phyloP scores from a whole-genome alignment of 2,329 filamentous ascomycete genomes.

The Didymella sp. region DNA sequence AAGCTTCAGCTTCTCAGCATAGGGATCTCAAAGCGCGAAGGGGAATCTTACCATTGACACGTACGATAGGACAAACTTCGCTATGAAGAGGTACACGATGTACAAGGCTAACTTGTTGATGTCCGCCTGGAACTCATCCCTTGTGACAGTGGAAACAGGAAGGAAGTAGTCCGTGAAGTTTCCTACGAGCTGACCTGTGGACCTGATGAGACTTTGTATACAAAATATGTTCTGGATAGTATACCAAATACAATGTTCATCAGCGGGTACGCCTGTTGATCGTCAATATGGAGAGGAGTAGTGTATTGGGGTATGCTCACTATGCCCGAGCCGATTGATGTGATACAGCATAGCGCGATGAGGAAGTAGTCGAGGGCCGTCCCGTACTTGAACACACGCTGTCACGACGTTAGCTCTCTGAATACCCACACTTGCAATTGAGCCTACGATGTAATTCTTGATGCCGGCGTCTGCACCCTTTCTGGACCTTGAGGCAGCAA shows the following conservation, averaged over 20 bases:
- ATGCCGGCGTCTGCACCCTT: constrained; percentile 28
- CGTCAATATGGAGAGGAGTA: neutral
- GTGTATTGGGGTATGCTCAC: neutral
- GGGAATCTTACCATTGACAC: constrained; percentile 38
- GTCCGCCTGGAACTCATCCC: constrained; percentile 58
- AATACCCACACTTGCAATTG: neutral
- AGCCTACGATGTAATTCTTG: constrained; percentile 45
- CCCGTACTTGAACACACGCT: constrained; percentile 48
- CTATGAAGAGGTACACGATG: constrained; percentile 48
- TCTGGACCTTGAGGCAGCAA: neutral
- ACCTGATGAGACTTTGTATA: neutral
- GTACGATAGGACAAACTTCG: constrained; percentile 45
- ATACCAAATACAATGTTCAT: constrained; percentile 67
- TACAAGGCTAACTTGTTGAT: constrained; percentile 51
- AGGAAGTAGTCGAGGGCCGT: constrained; percentile 42
- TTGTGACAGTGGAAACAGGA: constrained; percentile 52
- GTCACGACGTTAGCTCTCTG: neutral
- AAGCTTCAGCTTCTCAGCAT: constrained; percentile 40
- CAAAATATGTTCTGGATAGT: constrained; percentile 57
- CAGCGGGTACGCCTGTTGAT: constrained; percentile 52
- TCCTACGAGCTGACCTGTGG: constrained; percentile 53
- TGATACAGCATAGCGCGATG: constrained; percentile 35
- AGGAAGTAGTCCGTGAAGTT: constrained; percentile 65
- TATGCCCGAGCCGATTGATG: constrained; percentile 46
- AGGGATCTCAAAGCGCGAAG: neutral